These are phyloP conservation scores for Rhodotorula sp. DNA, from an alignment of 1,284 basidiomycete genomes.

Conservation along the genomic window DNA sequence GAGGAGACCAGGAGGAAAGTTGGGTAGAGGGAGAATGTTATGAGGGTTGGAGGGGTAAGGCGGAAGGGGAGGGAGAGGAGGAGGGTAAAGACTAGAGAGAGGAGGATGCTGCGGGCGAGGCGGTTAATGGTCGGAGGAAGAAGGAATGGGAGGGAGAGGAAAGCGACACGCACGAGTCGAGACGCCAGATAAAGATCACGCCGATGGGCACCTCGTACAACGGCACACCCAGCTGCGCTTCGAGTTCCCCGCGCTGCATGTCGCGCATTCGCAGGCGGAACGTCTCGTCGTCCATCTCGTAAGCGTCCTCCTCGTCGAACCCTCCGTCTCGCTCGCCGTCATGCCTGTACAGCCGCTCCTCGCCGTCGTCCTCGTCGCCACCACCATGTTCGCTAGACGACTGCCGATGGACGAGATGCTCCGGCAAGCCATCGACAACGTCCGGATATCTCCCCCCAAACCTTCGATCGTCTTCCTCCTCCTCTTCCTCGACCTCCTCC, in stretches of 20 bases:
- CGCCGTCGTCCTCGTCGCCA: neutral
- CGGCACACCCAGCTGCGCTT: constrained; percentile 36
- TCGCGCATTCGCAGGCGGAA: constrained; percentile 24
- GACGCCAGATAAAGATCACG: constrained; percentile 37
- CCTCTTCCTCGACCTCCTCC: neutral
- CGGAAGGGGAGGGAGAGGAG: constrained; percentile 37
- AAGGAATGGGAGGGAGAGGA: constrained; percentile 16
- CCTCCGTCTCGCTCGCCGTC: neutral
- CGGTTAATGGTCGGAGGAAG: constrained; percentile 15
- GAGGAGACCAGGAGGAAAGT: constrained; percentile 16
- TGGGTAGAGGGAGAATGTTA: constrained; percentile 21
- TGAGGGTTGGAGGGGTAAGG: constrained; percentile 28
- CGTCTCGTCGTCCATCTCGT: neutral
- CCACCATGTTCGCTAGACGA: neutral
- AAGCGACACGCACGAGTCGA: constrained; percentile 30
- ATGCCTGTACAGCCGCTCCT: neutral
- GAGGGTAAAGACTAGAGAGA: constrained; percentile 34
- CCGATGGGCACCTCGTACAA: constrained; percentile 37
- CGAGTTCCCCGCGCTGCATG: constrained; percentile 32
- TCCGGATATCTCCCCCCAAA: neutral
- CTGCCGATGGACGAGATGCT: neutral
- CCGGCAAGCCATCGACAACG: neutral
- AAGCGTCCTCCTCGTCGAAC: too few species aligned
- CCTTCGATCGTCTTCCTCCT: neutral
- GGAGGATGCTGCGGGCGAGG: constrained; percentile 18